Evolutionary conservation across 257 asterid genomes (phyloP), one percentile per base, ranked within the genome.

Genomic region (Eustoma russellianum): DNA sequence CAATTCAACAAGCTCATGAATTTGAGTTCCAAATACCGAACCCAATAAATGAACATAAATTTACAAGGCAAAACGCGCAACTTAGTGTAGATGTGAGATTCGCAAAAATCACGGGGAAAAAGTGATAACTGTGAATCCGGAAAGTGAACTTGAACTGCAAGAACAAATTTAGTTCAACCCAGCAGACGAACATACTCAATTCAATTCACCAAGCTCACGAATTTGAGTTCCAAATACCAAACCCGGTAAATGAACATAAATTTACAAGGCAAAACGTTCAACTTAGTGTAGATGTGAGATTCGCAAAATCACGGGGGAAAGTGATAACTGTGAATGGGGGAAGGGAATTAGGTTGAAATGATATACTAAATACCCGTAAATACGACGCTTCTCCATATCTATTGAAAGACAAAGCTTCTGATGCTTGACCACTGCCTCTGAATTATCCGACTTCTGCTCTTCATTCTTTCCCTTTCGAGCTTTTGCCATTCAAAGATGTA

Each of bases 341-440:
- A 55, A 44, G 46, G 30, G 28, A n/a, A 51, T 9, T 13, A 35
- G 47, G 19, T 28, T 12, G 1, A 17, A 52, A 46, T 40, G 44
- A 41, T n/a, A 18, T 45, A 33, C 12, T 13, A 58, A 41, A 35
- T 2, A 92, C 99, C 99, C 99, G 56, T 82, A 85, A 54, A 92
- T 76, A 60, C 86, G 86, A 19, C 84, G 91, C 59, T 79, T 80
- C 49, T 88, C 93, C 86, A 88, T 80, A 76, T 92, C 99, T 50
- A 92, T 85, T 35, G 97, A 81, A 17, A 92, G 74, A 56, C 94
- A 85, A 40, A 92, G 88, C 83, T 88, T 92, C 82, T 92, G 99
- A 68, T 92, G 97, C 75, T 83, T 85, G 63, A 92, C 90, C 18
- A 92, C 85, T 14, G 97, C 95, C 57, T 88, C 94, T 7, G 99